These are phyloP conservation scores for Saccharomycopsis malanga DNA, from an alignment of 805 yeast genomes.

Conservation along the genomic window DNA sequence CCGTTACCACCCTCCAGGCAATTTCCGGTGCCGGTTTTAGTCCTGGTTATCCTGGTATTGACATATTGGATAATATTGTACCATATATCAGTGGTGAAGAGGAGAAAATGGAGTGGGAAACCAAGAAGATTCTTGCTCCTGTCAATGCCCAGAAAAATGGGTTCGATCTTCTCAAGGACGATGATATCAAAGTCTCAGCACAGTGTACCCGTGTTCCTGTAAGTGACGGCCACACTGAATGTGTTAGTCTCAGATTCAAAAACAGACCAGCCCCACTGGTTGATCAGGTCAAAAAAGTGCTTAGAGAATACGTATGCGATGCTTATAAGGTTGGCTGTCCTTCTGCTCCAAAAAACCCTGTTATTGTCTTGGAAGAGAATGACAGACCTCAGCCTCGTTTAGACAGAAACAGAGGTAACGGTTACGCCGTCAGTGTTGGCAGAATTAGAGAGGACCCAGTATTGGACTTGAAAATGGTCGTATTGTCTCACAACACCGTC, in stretches of 20 bases:
- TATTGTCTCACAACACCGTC: slow-evolving; percentile 93
- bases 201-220: slow-evolving; percentile 97
- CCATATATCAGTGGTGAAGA: slow-evolving; percentile 97
- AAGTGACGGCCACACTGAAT: slow-evolving; percentile 95
- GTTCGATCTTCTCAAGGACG: slow-evolving; percentile 52
- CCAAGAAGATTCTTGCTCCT: slow-evolving; percentile 82
- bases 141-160: slow-evolving; percentile 45
- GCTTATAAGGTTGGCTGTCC: slow-evolving; percentile 73
- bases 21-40: slow-evolving; percentile 98
- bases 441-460: slow-evolving; percentile 91
- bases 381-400: slow-evolving; percentile 98
- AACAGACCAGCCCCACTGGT: slow-evolving; percentile 78
- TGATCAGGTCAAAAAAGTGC: slow-evolving; percentile 64
- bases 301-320: slow-evolving; percentile 74
- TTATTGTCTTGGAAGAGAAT: slow-evolving; percentile 82
- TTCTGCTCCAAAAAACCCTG: slow-evolving; percentile 89
- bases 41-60: slow-evolving; percentile 96
- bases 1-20: slow-evolving; percentile 93
- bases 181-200: slow-evolving; percentile 81
- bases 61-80: slow-evolving; percentile 86
- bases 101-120: slow-evolving; percentile 98
- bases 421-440: slow-evolving; percentile 93
- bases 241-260: slow-evolving; percentile 79
- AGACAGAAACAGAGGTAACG: slow-evolving; percentile 91
- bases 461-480: slow-evolving; percentile 92